phyloP scores from a whole-genome alignment of 352 stramenopile species.

The Thalassiosira hispida region DNA sequence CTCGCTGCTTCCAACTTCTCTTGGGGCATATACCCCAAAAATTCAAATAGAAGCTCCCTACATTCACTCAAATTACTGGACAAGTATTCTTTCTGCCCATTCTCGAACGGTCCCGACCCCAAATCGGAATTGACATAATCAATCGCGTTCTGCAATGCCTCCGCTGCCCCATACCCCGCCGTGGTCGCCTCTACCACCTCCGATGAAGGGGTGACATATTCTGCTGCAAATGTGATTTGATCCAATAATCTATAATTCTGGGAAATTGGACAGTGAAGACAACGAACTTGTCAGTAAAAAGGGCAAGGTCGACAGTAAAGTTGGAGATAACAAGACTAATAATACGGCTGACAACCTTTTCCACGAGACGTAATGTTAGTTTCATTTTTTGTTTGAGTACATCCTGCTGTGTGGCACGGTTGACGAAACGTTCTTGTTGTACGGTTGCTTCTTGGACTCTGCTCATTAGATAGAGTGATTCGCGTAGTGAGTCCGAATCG shows the following conservation, averaged over 20 bases:
- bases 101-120: constrained; percentile 33
- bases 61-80: constrained; percentile 44
- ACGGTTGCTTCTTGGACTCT: constrained; percentile 74
- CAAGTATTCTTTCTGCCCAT: constrained; percentile 59
- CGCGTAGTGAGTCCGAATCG: constrained; percentile 58
- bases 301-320: too few relatives aligned
- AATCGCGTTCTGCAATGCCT: constrained; percentile 71
- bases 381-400: constrained; percentile 73
- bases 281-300: too few relatives aligned
- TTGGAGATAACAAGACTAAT: too few relatives aligned
- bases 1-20: constrained; percentile 55
- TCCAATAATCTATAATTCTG: constrained; percentile 71
- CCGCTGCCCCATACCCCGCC: constrained; percentile 61
- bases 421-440: constrained; percentile 70
- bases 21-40: constrained; percentile 63
- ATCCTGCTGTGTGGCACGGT: constrained; percentile 29
- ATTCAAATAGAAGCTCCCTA: constrained; percentile 63
- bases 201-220: constrained; percentile 37
- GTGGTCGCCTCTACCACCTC: constrained; percentile 51
- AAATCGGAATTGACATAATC: constrained; percentile 64
- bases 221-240: constrained; percentile 66
- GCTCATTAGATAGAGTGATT: constrained; percentile 72
- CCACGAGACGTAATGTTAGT: constrained; percentile 62
- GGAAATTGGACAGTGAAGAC: too few relatives aligned
- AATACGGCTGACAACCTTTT: too few relatives aligned